Percentiles rank a stretch among this genome's conserved stretches.
Evolutionary conservation across 2,329 filamentous ascomycete species (phyloP).

Genomic region (Xylaria sp.): DNA sequence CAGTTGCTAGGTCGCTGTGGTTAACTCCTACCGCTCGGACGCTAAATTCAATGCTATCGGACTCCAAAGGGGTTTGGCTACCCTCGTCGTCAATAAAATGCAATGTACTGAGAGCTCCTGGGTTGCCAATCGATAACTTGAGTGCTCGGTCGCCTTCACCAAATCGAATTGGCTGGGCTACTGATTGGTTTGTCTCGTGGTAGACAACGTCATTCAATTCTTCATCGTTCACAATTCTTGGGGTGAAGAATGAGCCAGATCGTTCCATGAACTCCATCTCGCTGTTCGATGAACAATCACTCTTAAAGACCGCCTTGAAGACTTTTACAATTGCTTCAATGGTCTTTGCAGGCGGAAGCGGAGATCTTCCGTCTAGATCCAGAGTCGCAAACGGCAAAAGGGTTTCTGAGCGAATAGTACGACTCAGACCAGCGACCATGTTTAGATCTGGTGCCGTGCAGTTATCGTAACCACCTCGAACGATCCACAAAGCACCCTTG

Average conservation of each 20-base stretch:
- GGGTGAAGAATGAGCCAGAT: constrained; percentile 36
- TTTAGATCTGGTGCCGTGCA: constrained; percentile 31
- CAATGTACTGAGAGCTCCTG: constrained; percentile 29
- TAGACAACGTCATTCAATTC: constrained; percentile 41
- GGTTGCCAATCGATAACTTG: constrained; percentile 26
- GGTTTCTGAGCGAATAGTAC: constrained; percentile 33
- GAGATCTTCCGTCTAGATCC: constrained; percentile 29
- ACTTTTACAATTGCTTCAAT: constrained; percentile 31
- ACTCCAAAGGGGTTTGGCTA: constrained; percentile 28
- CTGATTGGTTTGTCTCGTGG: constrained; percentile 36
- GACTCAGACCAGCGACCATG: constrained; percentile 33
- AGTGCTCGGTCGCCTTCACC: constrained; percentile 24
- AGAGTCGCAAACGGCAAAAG: constrained; percentile 32
- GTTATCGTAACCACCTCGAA: constrained; percentile 32
- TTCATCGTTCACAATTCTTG: constrained; percentile 36
- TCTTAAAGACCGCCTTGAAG: constrained; percentile 35
- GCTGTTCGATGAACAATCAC: constrained; percentile 28
- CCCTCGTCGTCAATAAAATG: constrained; percentile 27
- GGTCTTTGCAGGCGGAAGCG: constrained; percentile 19
- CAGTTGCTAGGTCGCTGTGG: constrained; percentile 28
- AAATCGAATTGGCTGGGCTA: constrained; percentile 38
- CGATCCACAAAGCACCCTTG: constrained; percentile 35
- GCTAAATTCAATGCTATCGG: constrained; percentile 33
- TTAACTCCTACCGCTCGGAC: constrained; percentile 30
- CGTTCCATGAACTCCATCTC: constrained; percentile 43